phyloP scores from a whole-genome alignment of 2,329 filamentous ascomycete species.

The Xylaria sp. region DNA sequence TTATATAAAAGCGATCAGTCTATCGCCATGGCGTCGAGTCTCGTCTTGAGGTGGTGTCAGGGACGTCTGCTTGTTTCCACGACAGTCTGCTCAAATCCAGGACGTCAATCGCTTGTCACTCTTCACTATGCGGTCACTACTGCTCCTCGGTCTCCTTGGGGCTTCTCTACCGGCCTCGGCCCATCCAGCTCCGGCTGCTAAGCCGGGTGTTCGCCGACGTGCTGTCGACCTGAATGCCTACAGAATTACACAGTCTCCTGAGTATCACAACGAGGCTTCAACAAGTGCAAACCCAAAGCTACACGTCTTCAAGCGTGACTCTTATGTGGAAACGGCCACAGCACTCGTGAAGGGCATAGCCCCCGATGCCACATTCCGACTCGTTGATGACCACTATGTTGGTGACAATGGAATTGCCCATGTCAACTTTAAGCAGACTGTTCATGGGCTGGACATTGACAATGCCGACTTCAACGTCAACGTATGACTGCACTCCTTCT shows the following conservation, averaged over 20 bases:
- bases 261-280: constrained; percentile 49
- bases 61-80: constrained; percentile 30
- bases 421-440: constrained; percentile 69
- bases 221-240: constrained; percentile 51
- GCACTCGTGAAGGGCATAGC: constrained; percentile 55
- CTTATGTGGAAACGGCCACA: constrained; percentile 58
- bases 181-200: constrained; percentile 45
- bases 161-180: constrained; percentile 47
- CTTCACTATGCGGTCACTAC: constrained; percentile 48
- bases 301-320: constrained; percentile 47
- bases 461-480: constrained; percentile 72
- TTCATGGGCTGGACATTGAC: constrained; percentile 68
- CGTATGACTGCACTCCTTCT: constrained; percentile 52
- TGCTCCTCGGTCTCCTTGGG: constrained; percentile 51
- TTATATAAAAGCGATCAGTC: constrained; percentile 43
- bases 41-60: constrained; percentile 39
- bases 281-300: constrained; percentile 43
- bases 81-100: constrained; percentile 20
- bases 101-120: constrained; percentile 33
- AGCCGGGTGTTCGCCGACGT: constrained; percentile 48
- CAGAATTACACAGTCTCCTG: constrained; percentile 47
- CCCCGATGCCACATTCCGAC: constrained; percentile 59
- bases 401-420: constrained; percentile 67
- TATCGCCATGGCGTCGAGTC: constrained; percentile 33
- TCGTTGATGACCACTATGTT: constrained; percentile 64